These are phyloP conservation scores for Corynespora cassiicola DNA, from an alignment of 2,329 filamentous ascomycete species.

Conservation along the genomic window DNA sequence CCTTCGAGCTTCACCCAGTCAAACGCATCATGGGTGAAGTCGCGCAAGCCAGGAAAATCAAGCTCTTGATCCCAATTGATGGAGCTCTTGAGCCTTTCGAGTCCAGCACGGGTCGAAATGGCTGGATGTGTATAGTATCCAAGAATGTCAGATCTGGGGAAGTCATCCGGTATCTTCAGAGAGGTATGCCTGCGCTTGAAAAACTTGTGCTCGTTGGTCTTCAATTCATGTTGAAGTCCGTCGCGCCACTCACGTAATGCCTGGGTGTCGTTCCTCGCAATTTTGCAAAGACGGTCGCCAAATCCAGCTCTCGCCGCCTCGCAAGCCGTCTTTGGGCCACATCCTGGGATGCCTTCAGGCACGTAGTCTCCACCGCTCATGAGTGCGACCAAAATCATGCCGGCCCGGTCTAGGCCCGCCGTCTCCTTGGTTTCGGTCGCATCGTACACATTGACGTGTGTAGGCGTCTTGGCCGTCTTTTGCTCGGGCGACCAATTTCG, in stretches of 20 bases:
- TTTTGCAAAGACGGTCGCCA: conserved; percentile 73
- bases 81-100: conserved; percentile 61
- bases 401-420: conserved; percentile 76
- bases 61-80: conserved; percentile 69
- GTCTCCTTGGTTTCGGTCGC: conserved; percentile 62
- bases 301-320: conserved; percentile 91
- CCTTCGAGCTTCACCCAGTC: conserved; percentile 83
- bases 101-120: conserved; percentile 68
- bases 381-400: conserved; percentile 91
- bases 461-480: conserved; percentile 71
- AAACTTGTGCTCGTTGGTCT: conserved; percentile 80
- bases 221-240: conserved; percentile 74
- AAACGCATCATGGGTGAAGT: conserved; percentile 80
- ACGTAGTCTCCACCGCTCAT: conserved; percentile 97
- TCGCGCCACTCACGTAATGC: conserved; percentile 75
- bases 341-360: conserved; percentile 84
- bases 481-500: conserved; percentile 83
- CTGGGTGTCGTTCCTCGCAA: conserved; percentile 65
- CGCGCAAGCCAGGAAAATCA: conserved; percentile 71
- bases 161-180: conserved; percentile 77
- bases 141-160: conserved; percentile 80
- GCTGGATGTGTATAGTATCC: conserved; percentile 88
- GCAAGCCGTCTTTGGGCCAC: conserved; percentile 85
- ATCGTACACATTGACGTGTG: conserved; percentile 85
- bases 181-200: conserved; percentile 80